Conservation (phyloP, 2,329 filamentous ascomycete genomes). For the Beauveria sp. region DNA sequence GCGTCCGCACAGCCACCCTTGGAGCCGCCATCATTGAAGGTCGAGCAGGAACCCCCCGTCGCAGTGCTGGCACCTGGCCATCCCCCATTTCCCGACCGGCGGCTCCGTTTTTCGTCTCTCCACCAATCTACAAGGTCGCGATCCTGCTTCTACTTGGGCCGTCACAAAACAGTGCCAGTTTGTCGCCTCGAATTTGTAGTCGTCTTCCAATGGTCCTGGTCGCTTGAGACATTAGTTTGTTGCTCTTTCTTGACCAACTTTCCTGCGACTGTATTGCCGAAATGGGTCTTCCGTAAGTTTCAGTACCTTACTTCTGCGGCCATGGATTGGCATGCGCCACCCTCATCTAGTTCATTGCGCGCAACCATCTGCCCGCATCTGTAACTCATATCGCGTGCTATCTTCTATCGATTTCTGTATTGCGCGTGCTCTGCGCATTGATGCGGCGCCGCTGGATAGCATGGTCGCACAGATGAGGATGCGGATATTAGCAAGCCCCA, state of each 20-base stretch:
- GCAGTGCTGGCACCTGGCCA: neutral
- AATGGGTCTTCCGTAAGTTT: constrained; percentile 44
- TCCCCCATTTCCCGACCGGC: neutral
- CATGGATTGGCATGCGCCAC: neutral
- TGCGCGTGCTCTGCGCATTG: neutral
- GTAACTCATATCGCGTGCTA: neutral
- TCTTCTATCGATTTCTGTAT: neutral
- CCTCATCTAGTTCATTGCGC: neutral
- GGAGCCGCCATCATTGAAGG: neutral
- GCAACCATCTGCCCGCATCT: neutral
- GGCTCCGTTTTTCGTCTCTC: constrained; percentile 13
- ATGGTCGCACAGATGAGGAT: neutral
- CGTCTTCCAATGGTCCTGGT: neutral
- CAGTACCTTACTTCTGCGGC: neutral
- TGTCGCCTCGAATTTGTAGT: neutral
- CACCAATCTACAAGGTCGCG: constrained; percentile 6
- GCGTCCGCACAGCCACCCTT: neutral
- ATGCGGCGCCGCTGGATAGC: neutral
- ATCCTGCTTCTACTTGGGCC: constrained; percentile 4
- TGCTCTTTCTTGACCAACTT: neutral
- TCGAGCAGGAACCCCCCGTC: neutral
- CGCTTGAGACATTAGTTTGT: constrained; percentile 8
- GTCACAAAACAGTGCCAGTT: constrained; percentile 3
- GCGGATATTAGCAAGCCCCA: neutral
- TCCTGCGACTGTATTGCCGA: constrained; percentile 9